Percentiles rank a stretch among this genome's conserved stretches.
Evolutionary conservation across 495 filamentous ascomycete genomes (phyloP).

Genomic region (Pyronema omphalodes): DNA sequence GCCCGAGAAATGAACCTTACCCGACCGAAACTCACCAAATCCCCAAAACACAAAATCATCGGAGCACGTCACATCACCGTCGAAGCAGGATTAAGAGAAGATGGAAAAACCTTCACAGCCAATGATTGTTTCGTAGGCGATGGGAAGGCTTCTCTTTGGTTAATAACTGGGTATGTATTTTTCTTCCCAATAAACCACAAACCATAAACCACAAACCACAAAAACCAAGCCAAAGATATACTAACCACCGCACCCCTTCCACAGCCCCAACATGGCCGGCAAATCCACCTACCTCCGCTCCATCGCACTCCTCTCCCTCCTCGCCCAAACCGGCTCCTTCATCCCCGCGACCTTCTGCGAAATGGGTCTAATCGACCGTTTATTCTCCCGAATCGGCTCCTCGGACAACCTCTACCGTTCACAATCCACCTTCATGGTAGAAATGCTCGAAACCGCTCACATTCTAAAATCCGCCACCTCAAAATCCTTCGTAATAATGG

Average conservation of each 20-base stretch:
- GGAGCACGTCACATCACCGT: constrained; percentile 83
- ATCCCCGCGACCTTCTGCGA: constrained; percentile 74
- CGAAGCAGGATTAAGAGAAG: constrained; percentile 55
- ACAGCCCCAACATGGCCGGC: constrained; percentile 84
- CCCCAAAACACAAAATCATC: constrained; percentile 44
- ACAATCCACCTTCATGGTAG: constrained; percentile 90
- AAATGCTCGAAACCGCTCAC: constrained; percentile 60
- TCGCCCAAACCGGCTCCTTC: constrained; percentile 81
- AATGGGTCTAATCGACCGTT: constrained; percentile 73
- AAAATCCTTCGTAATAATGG: constrained; percentile 90
- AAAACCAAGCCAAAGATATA: too few species aligned
- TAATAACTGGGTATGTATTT: constrained; percentile 71
- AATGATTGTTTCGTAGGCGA: constrained; percentile 53
- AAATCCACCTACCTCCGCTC: constrained; percentile 91
- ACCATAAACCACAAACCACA: too few species aligned
- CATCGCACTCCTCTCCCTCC: constrained; percentile 80
- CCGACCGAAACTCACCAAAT: constrained; percentile 49
- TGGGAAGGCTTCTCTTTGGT: constrained; percentile 47
- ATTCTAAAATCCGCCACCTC: constrained; percentile 49
- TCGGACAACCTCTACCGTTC: constrained; percentile 82
- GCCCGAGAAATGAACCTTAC: constrained; percentile 54
- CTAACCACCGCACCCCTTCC: neutral
- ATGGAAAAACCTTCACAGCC: constrained; percentile 63
- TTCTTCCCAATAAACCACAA: too few species aligned
- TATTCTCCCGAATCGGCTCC: constrained; percentile 81